phyloP scores from a whole-genome alignment of 2,329 filamentous ascomycete genomes.

The Lachnellula occidentalis region DNA sequence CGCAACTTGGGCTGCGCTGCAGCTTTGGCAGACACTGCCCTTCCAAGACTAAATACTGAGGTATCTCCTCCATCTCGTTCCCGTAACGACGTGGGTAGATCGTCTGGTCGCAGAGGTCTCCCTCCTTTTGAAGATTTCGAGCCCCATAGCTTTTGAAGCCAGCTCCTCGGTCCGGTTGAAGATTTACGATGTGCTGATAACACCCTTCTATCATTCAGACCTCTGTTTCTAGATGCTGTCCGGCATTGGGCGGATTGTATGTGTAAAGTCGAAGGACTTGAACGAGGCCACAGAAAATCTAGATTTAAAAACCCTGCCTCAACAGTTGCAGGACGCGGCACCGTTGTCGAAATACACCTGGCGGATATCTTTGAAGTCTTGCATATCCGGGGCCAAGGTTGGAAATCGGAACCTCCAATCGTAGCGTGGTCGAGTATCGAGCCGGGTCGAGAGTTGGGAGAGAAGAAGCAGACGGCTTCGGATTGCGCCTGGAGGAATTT shows the following conservation, averaged over 20 bases:
- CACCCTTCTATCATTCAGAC: background rate
- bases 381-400: conserved; percentile 1
- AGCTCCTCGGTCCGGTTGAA: conserved; percentile 18
- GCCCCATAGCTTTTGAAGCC: conserved; percentile 25
- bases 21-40: conserved; percentile 68
- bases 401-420: conserved; percentile 9
- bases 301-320: conserved; percentile 24
- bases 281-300: conserved; percentile 23
- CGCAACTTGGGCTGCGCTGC: conserved; percentile 79
- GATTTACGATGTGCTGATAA: conserved; percentile 13
- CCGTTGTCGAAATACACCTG: conserved; percentile 18
- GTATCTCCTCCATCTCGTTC: conserved; percentile 48
- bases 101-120: conserved; percentile 46
- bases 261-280: conserved; percentile 4
- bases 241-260: conserved; percentile 1
- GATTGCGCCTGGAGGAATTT: conserved; percentile 70
- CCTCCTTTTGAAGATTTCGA: conserved; percentile 15
- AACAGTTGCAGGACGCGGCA: conserved; percentile 14
- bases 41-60: conserved; percentile 62
- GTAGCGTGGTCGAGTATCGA: conserved; percentile 25
- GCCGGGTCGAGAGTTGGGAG: conserved; percentile 32
- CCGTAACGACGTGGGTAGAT: conserved; percentile 49
- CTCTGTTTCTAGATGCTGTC: background rate
- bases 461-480: conserved; percentile 50
- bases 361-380: conserved; percentile 10